Conservation (phyloP, 352 stramenopile genomes). For the Phytophthora meadii region DNA sequence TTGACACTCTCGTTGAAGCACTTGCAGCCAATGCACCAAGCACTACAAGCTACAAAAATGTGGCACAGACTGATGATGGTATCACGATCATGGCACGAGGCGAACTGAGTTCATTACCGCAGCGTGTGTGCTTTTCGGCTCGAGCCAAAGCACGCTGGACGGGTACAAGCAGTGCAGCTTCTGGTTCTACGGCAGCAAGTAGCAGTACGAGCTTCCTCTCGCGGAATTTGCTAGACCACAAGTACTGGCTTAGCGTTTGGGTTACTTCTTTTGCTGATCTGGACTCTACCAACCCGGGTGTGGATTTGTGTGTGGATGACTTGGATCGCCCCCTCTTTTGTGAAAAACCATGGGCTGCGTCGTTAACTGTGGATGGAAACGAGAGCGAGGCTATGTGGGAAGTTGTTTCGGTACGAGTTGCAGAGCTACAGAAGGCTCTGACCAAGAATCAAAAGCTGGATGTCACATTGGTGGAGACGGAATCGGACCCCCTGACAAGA, state of each 20-base stretch:
- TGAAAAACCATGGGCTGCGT: conserved; percentile 59
- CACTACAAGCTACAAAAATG: conserved; percentile 63
- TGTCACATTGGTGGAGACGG: conserved; percentile 55
- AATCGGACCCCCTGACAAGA: conserved; percentile 59
- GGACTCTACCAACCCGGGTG: conserved; percentile 35
- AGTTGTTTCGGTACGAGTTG: conserved; percentile 40
- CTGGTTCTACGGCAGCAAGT: conserved; percentile 25
- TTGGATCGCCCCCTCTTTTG: conserved; percentile 61
- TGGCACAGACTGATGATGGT: conserved; percentile 47
- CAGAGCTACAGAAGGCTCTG: conserved; percentile 37
- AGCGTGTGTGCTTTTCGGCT: conserved; percentile 57
- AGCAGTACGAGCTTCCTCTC: conserved; percentile 54
- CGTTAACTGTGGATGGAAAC: conserved; percentile 12
- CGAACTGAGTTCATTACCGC: conserved; percentile 50
- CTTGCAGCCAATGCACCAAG: conserved; percentile 46
- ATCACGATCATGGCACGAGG: conserved; percentile 48
- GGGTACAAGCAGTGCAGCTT: conserved; percentile 40
- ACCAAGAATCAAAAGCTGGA: conserved; percentile 42
- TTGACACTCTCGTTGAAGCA: conserved; percentile 48
- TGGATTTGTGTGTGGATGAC: conserved; percentile 62
- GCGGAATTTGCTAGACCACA: conserved; percentile 60
- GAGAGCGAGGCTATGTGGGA: conserved; percentile 43
- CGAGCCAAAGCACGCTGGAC: conserved; percentile 61
- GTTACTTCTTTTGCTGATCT: conserved; percentile 52
- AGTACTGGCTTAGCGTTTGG: conserved; percentile 68